These are phyloP conservation scores for Kodamaea hsintzibuensis DNA, from an alignment of 805 yeast species.

Conservation along the genomic window DNA sequence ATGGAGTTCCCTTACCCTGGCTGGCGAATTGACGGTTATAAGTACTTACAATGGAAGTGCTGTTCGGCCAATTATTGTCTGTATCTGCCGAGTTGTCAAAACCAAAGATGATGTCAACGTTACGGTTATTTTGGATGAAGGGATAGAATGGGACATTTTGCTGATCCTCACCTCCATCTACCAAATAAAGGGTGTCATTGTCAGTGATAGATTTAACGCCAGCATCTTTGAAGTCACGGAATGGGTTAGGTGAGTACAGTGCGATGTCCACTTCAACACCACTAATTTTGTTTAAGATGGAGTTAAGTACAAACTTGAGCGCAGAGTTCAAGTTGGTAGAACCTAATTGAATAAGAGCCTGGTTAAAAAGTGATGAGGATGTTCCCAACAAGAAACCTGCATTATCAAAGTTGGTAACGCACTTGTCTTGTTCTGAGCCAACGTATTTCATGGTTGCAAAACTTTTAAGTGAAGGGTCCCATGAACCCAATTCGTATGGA, in stretches of 20 bases:
- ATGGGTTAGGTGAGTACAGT: conserved; percentile 42
- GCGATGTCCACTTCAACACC: conserved; percentile 37
- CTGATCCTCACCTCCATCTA: conserved; percentile 46
- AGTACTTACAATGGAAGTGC: conserved; percentile 38
- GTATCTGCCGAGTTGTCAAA: conserved; percentile 46
- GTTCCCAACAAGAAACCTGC: conserved; percentile 45
- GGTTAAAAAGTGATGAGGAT: conserved; percentile 40
- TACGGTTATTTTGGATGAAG: conserved; percentile 36
- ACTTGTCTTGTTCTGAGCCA: conserved; percentile 24
- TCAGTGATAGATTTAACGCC: conserved; percentile 20
- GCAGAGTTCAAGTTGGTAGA: conserved; percentile 22
- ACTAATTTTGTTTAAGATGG: conserved; percentile 26
- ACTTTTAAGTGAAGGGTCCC: conserved; percentile 40
- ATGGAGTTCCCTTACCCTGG: conserved; percentile 27
- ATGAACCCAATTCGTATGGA: conserved; percentile 43
- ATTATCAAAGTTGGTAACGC: conserved; percentile 35
- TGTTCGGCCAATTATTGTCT: conserved; percentile 41
- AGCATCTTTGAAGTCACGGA: conserved; percentile 23
- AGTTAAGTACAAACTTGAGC: conserved; percentile 24
- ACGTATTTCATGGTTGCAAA: conserved; percentile 32
- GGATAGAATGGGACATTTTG: conserved; percentile 45
- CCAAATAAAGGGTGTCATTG: conserved; percentile 35
- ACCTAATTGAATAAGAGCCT: conserved; percentile 27
- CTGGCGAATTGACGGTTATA: conserved; percentile 23
- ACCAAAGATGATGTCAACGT: conserved; percentile 43